These are phyloP conservation scores for Colletotrichum camelliae DNA, from an alignment of 2,329 filamentous ascomycete genomes.

Conservation along the genomic window DNA sequence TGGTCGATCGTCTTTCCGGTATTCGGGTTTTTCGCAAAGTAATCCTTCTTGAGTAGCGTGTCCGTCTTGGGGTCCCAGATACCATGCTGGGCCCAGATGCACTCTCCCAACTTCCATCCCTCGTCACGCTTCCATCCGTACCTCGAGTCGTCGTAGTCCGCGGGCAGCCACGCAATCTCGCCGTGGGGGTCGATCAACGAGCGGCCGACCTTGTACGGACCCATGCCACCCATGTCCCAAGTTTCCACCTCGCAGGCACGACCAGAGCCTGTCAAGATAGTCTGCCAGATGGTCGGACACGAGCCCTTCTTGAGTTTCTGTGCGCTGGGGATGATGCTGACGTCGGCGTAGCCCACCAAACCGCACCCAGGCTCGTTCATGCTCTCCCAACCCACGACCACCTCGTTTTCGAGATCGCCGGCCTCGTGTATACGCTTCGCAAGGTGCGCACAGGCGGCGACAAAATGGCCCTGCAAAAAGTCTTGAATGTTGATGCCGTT, in stretches of 20 bases:
- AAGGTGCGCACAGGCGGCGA: conserved; percentile 80
- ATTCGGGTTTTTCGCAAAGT: conserved; percentile 81
- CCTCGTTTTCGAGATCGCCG: conserved; percentile 83
- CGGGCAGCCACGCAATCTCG: conserved; percentile 81
- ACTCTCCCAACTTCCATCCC: conserved; percentile 91
- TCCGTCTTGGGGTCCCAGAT: conserved; percentile 89
- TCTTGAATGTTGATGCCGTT: conserved; percentile 96
- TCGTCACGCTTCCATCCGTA: conserved; percentile 92
- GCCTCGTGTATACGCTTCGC: conserved; percentile 87
- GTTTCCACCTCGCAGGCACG: conserved; percentile 87
- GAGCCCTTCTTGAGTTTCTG: conserved; percentile 93
- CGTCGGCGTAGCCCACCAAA: conserved; percentile 81
- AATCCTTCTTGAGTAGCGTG: conserved; percentile 80
- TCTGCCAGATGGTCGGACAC: conserved; percentile 92
- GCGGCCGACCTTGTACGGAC: conserved; percentile 87
- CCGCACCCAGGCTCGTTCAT: conserved; percentile 95
- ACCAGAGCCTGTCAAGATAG: conserved; percentile 89
- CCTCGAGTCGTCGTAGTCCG: conserved; percentile 81
- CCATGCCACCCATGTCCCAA: conserved; percentile 93
- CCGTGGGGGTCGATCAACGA: conserved; percentile 88
- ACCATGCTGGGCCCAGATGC: conserved; percentile 95
- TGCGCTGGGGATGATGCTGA: conserved; percentile 81
- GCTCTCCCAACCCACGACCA: conserved; percentile 95
- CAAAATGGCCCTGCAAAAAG: conserved; percentile 87
- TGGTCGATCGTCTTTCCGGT: conserved; percentile 80